Evolutionary conservation across 805 yeast species (phyloP), one percentile per base, ranked within the genome.

Genomic region (Dipodascopsis uninucleata): DNA sequence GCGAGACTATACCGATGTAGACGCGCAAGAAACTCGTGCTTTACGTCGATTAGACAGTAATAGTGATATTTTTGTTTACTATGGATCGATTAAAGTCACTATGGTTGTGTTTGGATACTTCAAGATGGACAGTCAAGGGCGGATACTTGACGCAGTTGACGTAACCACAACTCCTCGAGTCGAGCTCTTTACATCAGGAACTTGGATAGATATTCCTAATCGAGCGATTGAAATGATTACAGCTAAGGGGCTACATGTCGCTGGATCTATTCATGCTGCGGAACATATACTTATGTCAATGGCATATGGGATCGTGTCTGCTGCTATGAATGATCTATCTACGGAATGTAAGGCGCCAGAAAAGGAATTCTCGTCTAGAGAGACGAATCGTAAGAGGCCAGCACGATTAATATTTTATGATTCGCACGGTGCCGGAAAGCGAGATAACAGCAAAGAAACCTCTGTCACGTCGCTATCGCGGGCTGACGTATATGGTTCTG

Each of bases 341-440:
- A 86, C 97, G 0, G 99, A 93, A 63, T 93, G 99, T 64, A 93
- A 93, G 59, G 97, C 97, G 0, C 97, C 98, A 0, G 95, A 88
- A 54, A 93, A 93, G 58, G 99, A 93, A 61, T 85, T 90, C 71
- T 85, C 96, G 1, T 73, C 74, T 38, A 66, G 87, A 23, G 84
- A 84, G 58, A 75, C 90, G 0, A 64, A 65, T 14, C 68, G 98
- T 31, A 77, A 75, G 45, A 68, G 99, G 32, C 97, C 97, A 0
- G 95, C 95, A 0, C 69, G 98, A 42, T 67, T 93, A 39, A 78
- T 89, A 1, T 84, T 93, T 55, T 80, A 79, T 59, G 97, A 93
- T 62, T 74, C 86, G 1, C 79, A 81, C 58, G 96, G 95, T 8
- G 95, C 95, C 1, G 72, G 72, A 43, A 69, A 71, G 35, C 96